Evolutionary conservation across 2,329 filamentous ascomycete genomes (phyloP), one percentile per base, ranked within the genome.

Genomic region (Apiospora arundinis): DNA sequence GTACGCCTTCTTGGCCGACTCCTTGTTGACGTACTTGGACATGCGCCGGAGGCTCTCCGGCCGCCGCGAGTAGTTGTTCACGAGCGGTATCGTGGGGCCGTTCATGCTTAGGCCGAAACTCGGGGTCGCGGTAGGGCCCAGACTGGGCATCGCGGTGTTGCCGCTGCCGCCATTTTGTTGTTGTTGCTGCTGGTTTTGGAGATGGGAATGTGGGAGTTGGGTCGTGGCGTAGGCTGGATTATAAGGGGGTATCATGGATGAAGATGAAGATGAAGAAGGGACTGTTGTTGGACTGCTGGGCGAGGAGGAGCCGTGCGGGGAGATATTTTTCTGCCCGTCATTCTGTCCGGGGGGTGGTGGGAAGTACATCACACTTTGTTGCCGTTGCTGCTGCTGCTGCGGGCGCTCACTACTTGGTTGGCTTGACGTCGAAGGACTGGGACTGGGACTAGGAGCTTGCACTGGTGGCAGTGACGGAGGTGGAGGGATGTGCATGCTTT

Each of bases 1-100:
- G 67, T 69, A 71, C 44, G 70, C 70, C 56, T 69, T 69, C 37
- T 45, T 67, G 14, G 70, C 70, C 42, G 67, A 69, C n/a, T 71
- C 70, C 56, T 56, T 69, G 56, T 71, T 71, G 32, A 45, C 28
- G 44, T 69, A 66, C 44, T 32, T 69, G n/a, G 65, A 67, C 6
- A 67, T 16, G 8, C 65, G 65, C 56, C 56, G 32, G 56, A 60
- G 18, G 25, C 2, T 32, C 12, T 18, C 32, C 16, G 44, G 18
- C 16, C 40, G 65, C 18, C 65, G 40, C 18, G 56, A 63, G 65
- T 45, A 18, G 42, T 45, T 45, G 42, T 9, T 67, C 16, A 46
- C 23, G 40, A 67, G 44, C 40, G 65, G 65, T 23, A 67, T 46
- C 65, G 44, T 67, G 14, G 65, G 65, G 23, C 40, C 65, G 25